phyloP scores from a whole-genome alignment of 306 rosid genomes.

The Pachyrhizus erosus region DNA sequence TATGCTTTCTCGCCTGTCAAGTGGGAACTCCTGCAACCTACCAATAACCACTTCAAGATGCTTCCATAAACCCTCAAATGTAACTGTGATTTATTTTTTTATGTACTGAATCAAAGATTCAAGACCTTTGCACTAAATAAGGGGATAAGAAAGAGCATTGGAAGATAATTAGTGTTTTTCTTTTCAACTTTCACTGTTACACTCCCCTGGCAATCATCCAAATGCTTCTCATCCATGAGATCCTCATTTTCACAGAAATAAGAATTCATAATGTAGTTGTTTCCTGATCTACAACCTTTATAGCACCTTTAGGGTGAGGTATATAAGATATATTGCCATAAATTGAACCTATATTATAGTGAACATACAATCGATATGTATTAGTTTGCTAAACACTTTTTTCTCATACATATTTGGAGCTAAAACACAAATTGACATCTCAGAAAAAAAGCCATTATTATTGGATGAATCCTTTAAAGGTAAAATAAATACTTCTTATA shows the following conservation, averaged over 20 bases:
- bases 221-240: not conserved
- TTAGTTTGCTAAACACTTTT: not conserved
- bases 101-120: not conserved
- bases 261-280: not conserved
- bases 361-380: not conserved
- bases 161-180: not conserved
- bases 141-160: not conserved
- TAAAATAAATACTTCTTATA: not conserved
- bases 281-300: not conserved
- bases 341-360: not conserved
- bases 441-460: not conserved
- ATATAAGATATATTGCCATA: not conserved
- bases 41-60: not conserved
- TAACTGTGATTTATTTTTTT: not conserved
- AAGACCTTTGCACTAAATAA: not conserved
- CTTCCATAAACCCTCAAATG: not conserved
- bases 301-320: not conserved
- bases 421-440: not conserved
- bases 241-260: not conserved
- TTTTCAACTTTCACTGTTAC: not conserved
- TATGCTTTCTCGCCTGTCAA: not conserved
- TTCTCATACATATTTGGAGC: not conserved
- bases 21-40: not conserved
- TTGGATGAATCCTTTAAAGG: not conserved
- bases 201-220: not conserved